A percentile compares a stretch with the other conserved stretches of the same genome.
These are phyloP conservation scores for Colletotrichum incanum DNA, from an alignment of 2,329 filamentous ascomycete species.

Conservation along the genomic window DNA sequence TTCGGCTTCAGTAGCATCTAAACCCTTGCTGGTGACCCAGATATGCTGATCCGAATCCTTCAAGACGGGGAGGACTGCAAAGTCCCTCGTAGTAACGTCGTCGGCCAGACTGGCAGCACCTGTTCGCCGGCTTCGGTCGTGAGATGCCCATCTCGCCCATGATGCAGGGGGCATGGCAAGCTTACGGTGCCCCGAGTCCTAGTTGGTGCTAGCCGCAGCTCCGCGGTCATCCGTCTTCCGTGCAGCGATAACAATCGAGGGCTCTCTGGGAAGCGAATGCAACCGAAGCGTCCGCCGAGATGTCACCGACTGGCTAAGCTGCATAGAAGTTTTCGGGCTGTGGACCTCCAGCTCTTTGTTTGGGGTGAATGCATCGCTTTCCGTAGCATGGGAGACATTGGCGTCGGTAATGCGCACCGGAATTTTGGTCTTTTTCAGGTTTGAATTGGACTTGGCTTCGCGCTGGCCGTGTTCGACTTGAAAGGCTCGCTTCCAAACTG, in stretches of 20 bases:
- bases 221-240: background rate
- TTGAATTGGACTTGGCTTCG: slow-evolving; percentile 5
- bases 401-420: slow-evolving; percentile 40
- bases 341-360: background rate
- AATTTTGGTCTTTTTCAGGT: slow-evolving; percentile 1
- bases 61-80: slow-evolving; percentile 47
- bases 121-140: slow-evolving; percentile 50
- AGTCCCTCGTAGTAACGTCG: slow-evolving; percentile 49
- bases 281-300: slow-evolving; percentile 29
- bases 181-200: slow-evolving; percentile 32
- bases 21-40: slow-evolving; percentile 28
- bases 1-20: background rate
- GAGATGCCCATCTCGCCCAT: slow-evolving; percentile 55
- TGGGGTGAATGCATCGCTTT: background rate
- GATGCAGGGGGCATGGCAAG: slow-evolving; percentile 47
- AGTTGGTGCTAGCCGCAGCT: slow-evolving; percentile 6
- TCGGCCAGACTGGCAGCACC: slow-evolving; percentile 47
- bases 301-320: background rate
- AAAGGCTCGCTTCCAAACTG: slow-evolving; percentile 49
- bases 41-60: slow-evolving; percentile 24
- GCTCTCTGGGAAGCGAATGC: background rate
- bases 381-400: slow-evolving; percentile 26
- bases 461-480: slow-evolving; percentile 45
- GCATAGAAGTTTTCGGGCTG: slow-evolving; percentile 2
- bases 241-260: background rate